Base-by-base conservation (phyloP, 306 rosid species). In the Morella rubra region DNA sequence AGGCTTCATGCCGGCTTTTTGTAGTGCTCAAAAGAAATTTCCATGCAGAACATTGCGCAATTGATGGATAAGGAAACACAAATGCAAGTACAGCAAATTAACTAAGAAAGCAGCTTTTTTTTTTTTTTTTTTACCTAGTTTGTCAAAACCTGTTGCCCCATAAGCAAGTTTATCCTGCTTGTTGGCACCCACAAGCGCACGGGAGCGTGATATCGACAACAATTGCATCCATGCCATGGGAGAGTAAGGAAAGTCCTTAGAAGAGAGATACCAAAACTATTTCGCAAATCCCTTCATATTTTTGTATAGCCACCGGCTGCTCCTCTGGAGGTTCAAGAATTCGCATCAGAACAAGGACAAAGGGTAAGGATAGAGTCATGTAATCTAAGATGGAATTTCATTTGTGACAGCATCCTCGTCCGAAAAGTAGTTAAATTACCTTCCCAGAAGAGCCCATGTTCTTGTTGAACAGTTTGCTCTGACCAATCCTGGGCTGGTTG, bases 381-480 rank as follows among this genome's bases (percentile, higher is more conserved):
- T 8, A 37, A 37, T 37, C 46, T 62, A 64, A 41, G 1, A 20
- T 60, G 41, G 1, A 59, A 27, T 27, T 27, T 27, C 32, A 27
- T 27, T 1, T 59, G 14, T 59, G 42, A 60, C 65, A 24, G 65
- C 40, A 59, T 59, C 65, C 65, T 59, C 65, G 24, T 14, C 0
- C 22, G 24, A 24, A 24, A 19, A 24, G 11, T 41, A 65, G 70
- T 65, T 49, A 65, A 41, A 41, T 40, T 18, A 27, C 47, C 70
- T 65, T 65, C 9, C 20, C 49, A 7, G 70, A 40, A 65, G 24
- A 16, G 44, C 69, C 4, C 24, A 6, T 20, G 40, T 59, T 24
- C 70, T 64, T 65, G 70, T 65, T 41, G 49, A 65, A 65, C 49
- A 41, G 70, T 14, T 40, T 64, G 13, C 18, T 59, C n/a, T 60